Conservation (phyloP, 73 alveolate species). For the Diophrys sp. region DNA sequence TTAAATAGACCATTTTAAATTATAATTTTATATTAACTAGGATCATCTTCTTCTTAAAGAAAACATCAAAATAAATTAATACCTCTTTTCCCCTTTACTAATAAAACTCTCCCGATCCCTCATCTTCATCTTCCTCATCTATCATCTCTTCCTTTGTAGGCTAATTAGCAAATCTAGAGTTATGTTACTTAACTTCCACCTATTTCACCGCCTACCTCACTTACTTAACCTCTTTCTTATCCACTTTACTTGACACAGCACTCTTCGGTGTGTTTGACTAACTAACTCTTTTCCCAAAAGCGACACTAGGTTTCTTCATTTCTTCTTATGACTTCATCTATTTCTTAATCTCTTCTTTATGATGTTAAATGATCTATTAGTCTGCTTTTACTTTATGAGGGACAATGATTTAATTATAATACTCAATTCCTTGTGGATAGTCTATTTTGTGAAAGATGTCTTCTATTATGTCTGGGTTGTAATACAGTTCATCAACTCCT, state of each 20-base stretch:
- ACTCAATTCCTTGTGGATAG: constrained; percentile 3
- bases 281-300: neutral
- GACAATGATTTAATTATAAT: neutral
- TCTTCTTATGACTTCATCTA: too few relatives aligned
- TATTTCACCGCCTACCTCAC: neutral
- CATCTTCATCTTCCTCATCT: neutral
- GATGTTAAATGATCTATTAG: neutral
- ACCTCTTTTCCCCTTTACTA: neutral
- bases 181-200: neutral
- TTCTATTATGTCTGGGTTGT: neutral
- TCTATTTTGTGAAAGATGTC: neutral
- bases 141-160: neutral
- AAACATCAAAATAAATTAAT: too few relatives aligned
- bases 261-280: neutral
- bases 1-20: too few relatives aligned
- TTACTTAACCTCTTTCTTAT: neutral
- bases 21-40: too few relatives aligned
- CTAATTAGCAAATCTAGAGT: neutral
- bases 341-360: too few relatives aligned
- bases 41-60: neutral
- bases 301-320: neutral
- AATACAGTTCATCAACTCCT: constrained; percentile 13
- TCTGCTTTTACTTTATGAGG: neutral
- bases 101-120: neutral
- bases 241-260: neutral